Evolutionary conservation across 352 stramenopile species (phyloP).

Genomic region (Phytophthora pistaciae): DNA sequence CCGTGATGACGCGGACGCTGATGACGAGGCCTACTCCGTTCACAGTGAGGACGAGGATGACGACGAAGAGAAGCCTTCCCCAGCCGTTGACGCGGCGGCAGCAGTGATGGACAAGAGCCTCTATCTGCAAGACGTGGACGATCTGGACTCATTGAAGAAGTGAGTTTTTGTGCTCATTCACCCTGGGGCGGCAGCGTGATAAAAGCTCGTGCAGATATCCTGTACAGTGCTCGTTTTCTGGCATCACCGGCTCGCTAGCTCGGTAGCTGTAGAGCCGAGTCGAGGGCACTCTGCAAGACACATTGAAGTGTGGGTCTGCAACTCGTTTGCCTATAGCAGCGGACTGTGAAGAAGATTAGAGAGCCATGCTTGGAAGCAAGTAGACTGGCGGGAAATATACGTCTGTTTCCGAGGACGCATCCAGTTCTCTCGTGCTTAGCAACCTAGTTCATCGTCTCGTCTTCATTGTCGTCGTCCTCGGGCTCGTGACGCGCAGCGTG

Average conservation of each 20-base stretch:
- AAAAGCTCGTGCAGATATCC: conserved; percentile 14
- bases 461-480: conserved; percentile 26
- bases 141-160: conserved; percentile 83
- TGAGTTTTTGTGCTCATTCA: conserved; percentile 38
- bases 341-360: conserved; percentile 32
- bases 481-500: conserved; percentile 20
- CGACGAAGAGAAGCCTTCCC: conserved; percentile 45
- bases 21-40: conserved; percentile 86
- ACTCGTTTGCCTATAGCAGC: conserved; percentile 27
- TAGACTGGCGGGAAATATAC: conserved; percentile 39
- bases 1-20: conserved; percentile 90
- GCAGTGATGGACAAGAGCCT: conserved; percentile 87
- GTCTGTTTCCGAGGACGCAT: conserved; percentile 27
- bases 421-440: conserved; percentile 7
- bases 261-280: conserved; percentile 21
- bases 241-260: conserved; percentile 16
- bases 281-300: conserved; percentile 15
- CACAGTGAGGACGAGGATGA: conserved; percentile 67
- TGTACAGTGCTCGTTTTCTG: conserved; percentile 26
- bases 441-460: conserved; percentile 29
- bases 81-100: conserved; percentile 56
- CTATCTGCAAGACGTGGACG: conserved; percentile 83
- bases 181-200: conserved; percentile 12
- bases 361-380: conserved; percentile 29
- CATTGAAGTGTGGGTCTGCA: conserved; percentile 12